Evolutionary conservation across 225 moss, liverwort and hornwort species (phyloP), one percentile per base, ranked within the genome.

Genomic region (Pseudoscleropodium purum): DNA sequence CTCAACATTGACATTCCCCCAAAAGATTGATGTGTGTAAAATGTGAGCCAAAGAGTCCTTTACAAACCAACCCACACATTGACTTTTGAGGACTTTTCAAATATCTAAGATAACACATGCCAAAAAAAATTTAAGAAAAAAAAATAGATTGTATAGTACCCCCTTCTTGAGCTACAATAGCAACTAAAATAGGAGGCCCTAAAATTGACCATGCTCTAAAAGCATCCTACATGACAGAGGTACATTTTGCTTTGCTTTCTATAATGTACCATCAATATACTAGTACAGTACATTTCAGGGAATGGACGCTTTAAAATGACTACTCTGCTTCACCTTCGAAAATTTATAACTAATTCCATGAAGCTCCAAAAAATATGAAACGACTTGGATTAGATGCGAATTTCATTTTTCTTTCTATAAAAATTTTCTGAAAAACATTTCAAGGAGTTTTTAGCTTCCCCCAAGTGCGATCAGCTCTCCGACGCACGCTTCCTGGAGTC

Each of bases 171-270:
- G 1, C 8, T 29, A 60, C 2, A 31, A 5, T 60, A 30, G 43
- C 61, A 61, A 30, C 2, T 20, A 2, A 41, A 5, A 5, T 21
- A 52, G 2, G 13, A 52, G 34, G 8, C 52, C 23, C 3, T 21
- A 8, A 13, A 52, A 52, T 23, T 14, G 9, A 77, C 13, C 0
- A 21, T 0, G 23, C 14, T 36, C 8, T 13, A 14, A 34, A 49
- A 21, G 23, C 0, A 0, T 8, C 8, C 0, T 26, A 3, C 41
- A 5, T 25, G 0, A 0, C 1, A 34, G 0, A 52, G 9, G 15
- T 14, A 36, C 9, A 24, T 0, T 52, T 54, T 76, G 2, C 13
- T 47, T 18, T 56, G 15, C 3, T 52, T 36, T 36, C 5, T 54
- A 36, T 15, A 78, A 15, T 54, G 34, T 21, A 76, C 21, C 52